Conservation (phyloP, 306 rosid genomes). For the Cicer chorassanicum region DNA sequence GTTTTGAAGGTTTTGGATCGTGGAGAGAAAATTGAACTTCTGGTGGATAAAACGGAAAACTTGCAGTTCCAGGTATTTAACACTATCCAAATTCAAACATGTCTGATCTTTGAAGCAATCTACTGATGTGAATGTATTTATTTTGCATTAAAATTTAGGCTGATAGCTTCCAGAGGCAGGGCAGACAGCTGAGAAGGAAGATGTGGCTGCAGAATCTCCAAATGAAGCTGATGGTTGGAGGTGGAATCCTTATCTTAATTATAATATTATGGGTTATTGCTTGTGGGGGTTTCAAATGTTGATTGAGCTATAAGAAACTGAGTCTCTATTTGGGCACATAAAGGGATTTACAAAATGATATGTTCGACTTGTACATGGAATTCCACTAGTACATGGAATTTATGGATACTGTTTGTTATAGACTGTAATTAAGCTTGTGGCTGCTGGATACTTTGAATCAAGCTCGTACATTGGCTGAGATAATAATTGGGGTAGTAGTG, state of each 20-base stretch:
- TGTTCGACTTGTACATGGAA: constrained; percentile 45
- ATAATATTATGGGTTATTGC: constrained; percentile 79
- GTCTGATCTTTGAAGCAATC: neutral
- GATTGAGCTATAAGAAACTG: constrained; percentile 45
- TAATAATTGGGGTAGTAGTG: constrained; percentile 7
- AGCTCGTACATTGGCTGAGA: constrained; percentile 10
- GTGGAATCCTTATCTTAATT: constrained; percentile 66
- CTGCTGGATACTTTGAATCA: constrained; percentile 35
- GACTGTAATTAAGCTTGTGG: constrained; percentile 50
- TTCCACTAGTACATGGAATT: constrained; percentile 35
- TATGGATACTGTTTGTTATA: constrained; percentile 43
- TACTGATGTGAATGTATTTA: constrained; percentile 21
- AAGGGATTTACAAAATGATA: constrained; percentile 57
- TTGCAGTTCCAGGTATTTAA: constrained; percentile 88
- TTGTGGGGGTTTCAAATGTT: constrained; percentile 90
- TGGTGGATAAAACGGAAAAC: constrained; percentile 95
- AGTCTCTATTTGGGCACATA: constrained; percentile 29
- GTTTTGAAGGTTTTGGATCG: constrained; percentile 92
- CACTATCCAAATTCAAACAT: constrained; percentile 16
- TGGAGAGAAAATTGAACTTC: constrained; percentile 93
- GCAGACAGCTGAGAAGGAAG: constrained; percentile 86
- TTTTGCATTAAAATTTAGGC: constrained; percentile 63
- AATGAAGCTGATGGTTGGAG: constrained; percentile 90
- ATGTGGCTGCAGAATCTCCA: constrained; percentile 97
- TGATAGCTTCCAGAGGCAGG: constrained; percentile 99